Conservation (phyloP, 441 rosid species). For the Geranium incanum region DNA sequence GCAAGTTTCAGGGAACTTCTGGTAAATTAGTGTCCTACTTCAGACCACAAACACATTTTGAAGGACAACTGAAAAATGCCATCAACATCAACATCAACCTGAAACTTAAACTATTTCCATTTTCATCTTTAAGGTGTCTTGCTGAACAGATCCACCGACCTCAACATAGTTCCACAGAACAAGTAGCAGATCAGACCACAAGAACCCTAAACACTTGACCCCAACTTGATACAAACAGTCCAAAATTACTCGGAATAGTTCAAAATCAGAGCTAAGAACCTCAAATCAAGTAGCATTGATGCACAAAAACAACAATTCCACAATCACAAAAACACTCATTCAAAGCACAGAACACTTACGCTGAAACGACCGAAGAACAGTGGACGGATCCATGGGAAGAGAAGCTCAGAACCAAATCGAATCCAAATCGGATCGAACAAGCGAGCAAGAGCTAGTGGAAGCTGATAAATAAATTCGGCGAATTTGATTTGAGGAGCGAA, state of each 20-base stretch:
- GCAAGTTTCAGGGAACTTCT: neutral
- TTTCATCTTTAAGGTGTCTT: neutral
- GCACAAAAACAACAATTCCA: neutral
- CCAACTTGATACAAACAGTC: neutral
- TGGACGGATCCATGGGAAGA: slow-evolving; percentile 60
- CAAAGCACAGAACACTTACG: slow-evolving; percentile 26
- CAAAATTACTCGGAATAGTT: neutral
- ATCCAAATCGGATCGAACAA: neutral
- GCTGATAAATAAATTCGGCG: slow-evolving; percentile 3
- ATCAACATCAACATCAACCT: neutral
- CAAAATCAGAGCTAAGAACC: neutral
- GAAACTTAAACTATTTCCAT: neutral
- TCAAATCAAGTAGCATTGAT: neutral
- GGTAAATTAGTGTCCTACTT: neutral
- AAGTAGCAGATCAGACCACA: neutral
- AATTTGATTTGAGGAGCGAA: neutral
- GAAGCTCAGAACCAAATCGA: slow-evolving; percentile 11
- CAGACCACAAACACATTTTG: neutral
- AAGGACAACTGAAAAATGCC: neutral
- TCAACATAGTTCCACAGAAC: neutral
- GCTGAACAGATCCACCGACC: neutral
- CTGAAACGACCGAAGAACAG: slow-evolving; percentile 52
- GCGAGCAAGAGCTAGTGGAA: slow-evolving; percentile 11
- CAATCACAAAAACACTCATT: neutral
- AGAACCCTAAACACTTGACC: neutral